phyloP scores from a whole-genome alignment of 2,329 filamentous ascomycete genomes.

The Stenocarpella maydis region DNA sequence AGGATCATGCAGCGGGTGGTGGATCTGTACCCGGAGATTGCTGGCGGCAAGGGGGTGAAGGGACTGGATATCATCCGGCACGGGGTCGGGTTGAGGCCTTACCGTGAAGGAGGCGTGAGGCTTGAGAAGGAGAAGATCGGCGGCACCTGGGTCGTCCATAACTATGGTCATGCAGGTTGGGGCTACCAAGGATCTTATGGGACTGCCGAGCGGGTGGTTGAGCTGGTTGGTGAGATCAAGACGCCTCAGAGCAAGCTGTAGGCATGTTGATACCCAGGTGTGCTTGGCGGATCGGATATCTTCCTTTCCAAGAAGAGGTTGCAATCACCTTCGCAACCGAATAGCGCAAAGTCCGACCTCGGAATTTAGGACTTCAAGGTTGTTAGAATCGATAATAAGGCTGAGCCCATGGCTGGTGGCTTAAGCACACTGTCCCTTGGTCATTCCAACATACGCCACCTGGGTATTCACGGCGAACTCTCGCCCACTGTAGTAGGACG shows the following conservation, averaged over 20 bases:
- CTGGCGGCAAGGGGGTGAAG: constrained; percentile 72
- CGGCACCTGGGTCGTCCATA: constrained; percentile 75
- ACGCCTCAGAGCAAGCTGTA: constrained; percentile 33
- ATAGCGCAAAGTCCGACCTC: constrained; percentile 65
- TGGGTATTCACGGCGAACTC: too few species aligned
- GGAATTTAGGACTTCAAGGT: constrained; percentile 69
- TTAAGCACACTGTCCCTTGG: too few species aligned
- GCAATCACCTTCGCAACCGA: too few species aligned
- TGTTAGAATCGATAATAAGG: constrained; percentile 90
- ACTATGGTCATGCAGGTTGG: constrained; percentile 82
- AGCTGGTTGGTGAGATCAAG: constrained; percentile 70
- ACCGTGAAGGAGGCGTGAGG: constrained; percentile 75
- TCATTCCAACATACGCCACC: too few species aligned
- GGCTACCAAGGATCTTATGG: constrained; percentile 78
- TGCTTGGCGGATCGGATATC: background rate
- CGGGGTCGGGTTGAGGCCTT: constrained; percentile 81
- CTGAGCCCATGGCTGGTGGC: constrained; percentile 96
- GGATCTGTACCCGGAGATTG: constrained; percentile 69
- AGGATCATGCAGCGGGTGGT: constrained; percentile 86
- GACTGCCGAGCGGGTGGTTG: constrained; percentile 71
- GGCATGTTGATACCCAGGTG: background rate
- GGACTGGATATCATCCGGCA: constrained; percentile 80
- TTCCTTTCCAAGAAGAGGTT: background rate
- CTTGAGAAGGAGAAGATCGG: constrained; percentile 77
- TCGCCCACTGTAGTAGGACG: too few species aligned